Base-by-base conservation (phyloP, 371 early-diverging fungal genomes). In the Actinomucor elegans region DNA sequence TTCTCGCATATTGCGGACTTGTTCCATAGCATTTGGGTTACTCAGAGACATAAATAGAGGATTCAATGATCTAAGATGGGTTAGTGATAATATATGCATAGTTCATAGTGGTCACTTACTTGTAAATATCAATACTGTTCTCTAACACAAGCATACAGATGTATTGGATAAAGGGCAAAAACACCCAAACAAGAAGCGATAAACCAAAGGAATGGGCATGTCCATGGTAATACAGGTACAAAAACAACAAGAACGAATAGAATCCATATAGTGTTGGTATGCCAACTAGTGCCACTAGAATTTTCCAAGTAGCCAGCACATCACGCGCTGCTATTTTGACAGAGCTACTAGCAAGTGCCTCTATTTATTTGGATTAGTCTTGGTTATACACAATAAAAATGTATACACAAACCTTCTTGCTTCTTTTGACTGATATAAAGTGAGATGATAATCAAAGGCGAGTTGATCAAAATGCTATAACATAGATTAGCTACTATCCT, bases 291-390 rank as follows among this genome's bases (percentile, higher is more conserved):
- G 85, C 79, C 11, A 85, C 81, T 18, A 90, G 57, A 10, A 93
- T 78, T 60, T 93, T 93, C 94, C 94, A 94, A 1, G 94, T 92
- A 0, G 91, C 89, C 6, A 94, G 68, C 4, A 94, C 94, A 67
- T 94, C 94, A 27, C 81, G 82, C 14, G 89, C 94, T 27, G 80
- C 81, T 50, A 94, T 81, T 61, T 94, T 94, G 43, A 94, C 94
- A 44, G 76, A 83, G 9, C 91, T 91, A 11, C 81, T 83, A 4
- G 85, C 87, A 31, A 88, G 64, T 4, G 94, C 94, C 63, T 91
- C 90, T 69, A 61, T 61, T 24, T 75, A 69, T 17, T 12, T 33
- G 33, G 33, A 10, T n/a, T 44, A n/a, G 4, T 28, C 24, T 23
- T 21, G 10, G 15, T 37, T 31, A 45, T 26, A 28, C 27, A 24